Evolutionary conservation across 148 eudicot genomes (phyloP), one percentile per base, ranked within the genome.

Genomic region (Vaccinium corymbosum): DNA sequence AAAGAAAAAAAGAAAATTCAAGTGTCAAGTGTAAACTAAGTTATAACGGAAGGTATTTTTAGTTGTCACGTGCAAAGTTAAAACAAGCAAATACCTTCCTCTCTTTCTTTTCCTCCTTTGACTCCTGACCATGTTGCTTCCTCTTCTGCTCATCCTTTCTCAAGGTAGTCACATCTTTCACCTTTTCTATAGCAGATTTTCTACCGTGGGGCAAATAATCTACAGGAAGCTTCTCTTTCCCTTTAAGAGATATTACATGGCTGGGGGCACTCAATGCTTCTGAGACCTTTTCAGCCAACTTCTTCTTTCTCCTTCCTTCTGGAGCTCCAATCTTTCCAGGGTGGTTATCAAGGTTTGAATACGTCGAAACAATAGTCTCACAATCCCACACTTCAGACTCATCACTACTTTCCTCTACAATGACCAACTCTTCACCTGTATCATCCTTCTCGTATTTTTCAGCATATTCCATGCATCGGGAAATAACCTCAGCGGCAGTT

Each of bases 91-190:
- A 29, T 89, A 94, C 99, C 98, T 95, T 97, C 78, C 99, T 86
- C 89, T 95, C 96, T 88, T 95, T 97, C 95, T 95, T 97, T 82
- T 97, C 99, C 88, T 95, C 99, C 90, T 97, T 95, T 16, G 99
- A 90, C 89, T 97, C 99, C 83, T 89, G 94, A 84, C 90, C 90
- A 74, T 79, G 90, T 81, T 89, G 90, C 86, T 91, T 94, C 86
- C 93, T 89, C 73, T 85, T 92, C 32, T 49, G 91, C 76, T 75
- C 86, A 72, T 92, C 96, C 22, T 78, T 73, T 84, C 76, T 89
- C 53, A 82, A 80, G 82, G 78, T 79, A 72, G 38, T 84, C 59
- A 56, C 88, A 38, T 84, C 91, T 86, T 92, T 93, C 76, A 66
- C 88, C 87, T 87, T 93, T 83, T 90, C 95, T 72, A 81, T 84